Conservation (phyloP, 768 basidiomycete genomes). For the Kwoniella heveanensis region DNA sequence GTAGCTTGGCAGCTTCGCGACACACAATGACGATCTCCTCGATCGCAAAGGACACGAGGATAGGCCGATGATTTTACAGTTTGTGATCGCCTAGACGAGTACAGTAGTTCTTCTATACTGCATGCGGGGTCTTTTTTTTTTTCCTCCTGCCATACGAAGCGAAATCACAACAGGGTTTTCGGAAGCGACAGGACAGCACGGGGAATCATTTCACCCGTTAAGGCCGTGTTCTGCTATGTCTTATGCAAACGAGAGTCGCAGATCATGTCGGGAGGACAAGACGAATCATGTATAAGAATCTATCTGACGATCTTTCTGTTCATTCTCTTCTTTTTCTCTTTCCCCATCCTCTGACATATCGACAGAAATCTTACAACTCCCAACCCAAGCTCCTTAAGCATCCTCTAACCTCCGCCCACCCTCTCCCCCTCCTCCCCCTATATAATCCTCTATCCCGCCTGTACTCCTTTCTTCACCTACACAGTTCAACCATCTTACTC, state of each 20-base stretch:
- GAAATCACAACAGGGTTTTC: too few species aligned
- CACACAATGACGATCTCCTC: too few species aligned
- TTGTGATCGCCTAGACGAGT: too few species aligned
- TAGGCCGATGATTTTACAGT: too few species aligned
- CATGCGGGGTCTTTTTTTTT: too few species aligned
- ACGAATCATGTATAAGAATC: neutral
- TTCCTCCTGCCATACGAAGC: too few species aligned
- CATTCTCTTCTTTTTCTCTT: neutral
- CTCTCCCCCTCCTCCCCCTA: conserved; percentile 2
- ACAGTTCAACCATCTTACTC: too few species aligned
- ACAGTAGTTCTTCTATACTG: too few species aligned
- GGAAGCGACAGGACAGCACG: too few species aligned
- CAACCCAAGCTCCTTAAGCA: neutral
- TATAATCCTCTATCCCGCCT: neutral
- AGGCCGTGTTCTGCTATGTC: neutral
- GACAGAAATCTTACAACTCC: neutral
- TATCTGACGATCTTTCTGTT: neutral
- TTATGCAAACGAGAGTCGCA: neutral
- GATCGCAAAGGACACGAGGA: too few species aligned
- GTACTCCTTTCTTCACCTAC: neutral
- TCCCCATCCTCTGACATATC: neutral
- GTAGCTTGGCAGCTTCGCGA: too few species aligned
- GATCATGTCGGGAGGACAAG: neutral
- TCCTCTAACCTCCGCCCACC: neutral
- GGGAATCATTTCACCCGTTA: too few species aligned